These are phyloP conservation scores for Xylaria sp. DNA, from an alignment of 495 filamentous ascomycete genomes.

Conservation along the genomic window DNA sequence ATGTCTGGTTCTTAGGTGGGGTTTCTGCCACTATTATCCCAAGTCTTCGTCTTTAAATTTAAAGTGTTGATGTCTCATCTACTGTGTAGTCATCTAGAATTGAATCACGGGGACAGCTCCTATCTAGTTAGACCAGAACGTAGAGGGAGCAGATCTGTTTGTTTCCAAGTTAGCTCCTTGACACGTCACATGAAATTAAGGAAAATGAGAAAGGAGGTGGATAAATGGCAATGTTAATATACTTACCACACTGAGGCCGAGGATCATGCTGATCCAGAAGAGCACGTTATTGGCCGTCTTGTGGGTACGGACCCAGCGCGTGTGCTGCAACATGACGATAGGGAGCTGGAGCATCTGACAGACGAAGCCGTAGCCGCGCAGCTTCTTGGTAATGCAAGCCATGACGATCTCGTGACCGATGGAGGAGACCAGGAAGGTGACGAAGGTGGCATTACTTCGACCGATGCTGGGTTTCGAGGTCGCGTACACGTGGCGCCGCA, in stretches of 20 bases:
- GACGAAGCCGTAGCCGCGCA: constrained; percentile 91
- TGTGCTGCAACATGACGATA: constrained; percentile 89
- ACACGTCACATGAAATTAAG: not conserved
- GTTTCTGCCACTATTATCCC: not conserved
- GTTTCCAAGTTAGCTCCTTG: constrained; percentile 25
- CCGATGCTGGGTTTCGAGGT: constrained; percentile 77
- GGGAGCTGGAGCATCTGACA: constrained; percentile 97
- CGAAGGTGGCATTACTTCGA: constrained; percentile 79
- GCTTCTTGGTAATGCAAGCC: constrained; percentile 97
- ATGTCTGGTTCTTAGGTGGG: not conserved
- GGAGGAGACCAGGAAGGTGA: constrained; percentile 90
- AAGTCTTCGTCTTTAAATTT: not conserved
- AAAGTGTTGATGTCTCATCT: not conserved
- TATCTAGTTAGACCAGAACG: constrained; percentile 51
- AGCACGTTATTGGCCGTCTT: constrained; percentile 87
- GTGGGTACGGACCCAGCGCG: constrained; percentile 72
- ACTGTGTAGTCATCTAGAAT: not conserved
- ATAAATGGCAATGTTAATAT: not conserved
- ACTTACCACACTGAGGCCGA: constrained; percentile 85
- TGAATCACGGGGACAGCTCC: not conserved
- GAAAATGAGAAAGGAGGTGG: not conserved
- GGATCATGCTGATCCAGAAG: constrained; percentile 96
- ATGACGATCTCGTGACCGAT: constrained; percentile 94
- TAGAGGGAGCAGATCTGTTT: constrained; percentile 61
- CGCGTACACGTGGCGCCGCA: constrained; percentile 92